Percentiles rank a stretch among this genome's conserved stretches.
phyloP scores from a whole-genome alignment of 1,284 basidiomycete species.

The Leccinum subatratum region DNA sequence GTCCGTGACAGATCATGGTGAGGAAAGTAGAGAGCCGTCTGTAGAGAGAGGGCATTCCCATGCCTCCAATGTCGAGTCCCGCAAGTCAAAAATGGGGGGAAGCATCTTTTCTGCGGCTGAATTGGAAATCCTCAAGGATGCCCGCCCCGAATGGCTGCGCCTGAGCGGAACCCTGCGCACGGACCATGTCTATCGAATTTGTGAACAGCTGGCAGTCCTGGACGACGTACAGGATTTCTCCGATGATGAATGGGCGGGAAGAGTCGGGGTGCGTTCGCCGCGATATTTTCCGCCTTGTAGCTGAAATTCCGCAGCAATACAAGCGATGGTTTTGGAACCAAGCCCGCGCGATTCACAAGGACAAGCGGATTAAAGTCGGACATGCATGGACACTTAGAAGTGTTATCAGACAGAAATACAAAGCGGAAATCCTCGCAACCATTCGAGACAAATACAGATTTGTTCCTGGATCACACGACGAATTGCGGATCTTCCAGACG shows the following conservation, averaged over 20 bases:
- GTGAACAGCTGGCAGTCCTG: not conserved
- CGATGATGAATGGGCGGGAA: not conserved
- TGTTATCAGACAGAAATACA: not conserved
- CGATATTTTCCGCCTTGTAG: not conserved
- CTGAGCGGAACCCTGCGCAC: not conserved
- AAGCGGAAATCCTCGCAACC: not conserved
- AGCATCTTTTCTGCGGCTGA: not conserved
- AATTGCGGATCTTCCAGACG: not conserved
- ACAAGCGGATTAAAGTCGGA: not conserved
- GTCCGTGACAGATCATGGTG: too few relatives aligned
- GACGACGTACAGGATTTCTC: not conserved
- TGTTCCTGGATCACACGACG: not conserved
- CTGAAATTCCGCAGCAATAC: not conserved
- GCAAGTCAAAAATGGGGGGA: not conserved
- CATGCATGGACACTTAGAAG: not conserved
- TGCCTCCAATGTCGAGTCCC: not conserved
- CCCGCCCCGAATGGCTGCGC: not conserved
- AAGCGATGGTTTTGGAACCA: not conserved
- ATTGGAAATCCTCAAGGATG: not conserved
- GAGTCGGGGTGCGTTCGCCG: not conserved
- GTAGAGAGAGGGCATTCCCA: too few relatives aligned
- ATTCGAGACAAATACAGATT: not conserved
- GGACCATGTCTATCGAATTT: not conserved
- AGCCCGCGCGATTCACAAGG: not conserved
- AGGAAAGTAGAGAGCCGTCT: too few relatives aligned